A percentile compares a stretch with the other conserved stretches of the same genome.
These are phyloP conservation scores for Tolypocladium paradoxum DNA, from an alignment of 2,329 filamentous ascomycete genomes.

Conservation along the genomic window DNA sequence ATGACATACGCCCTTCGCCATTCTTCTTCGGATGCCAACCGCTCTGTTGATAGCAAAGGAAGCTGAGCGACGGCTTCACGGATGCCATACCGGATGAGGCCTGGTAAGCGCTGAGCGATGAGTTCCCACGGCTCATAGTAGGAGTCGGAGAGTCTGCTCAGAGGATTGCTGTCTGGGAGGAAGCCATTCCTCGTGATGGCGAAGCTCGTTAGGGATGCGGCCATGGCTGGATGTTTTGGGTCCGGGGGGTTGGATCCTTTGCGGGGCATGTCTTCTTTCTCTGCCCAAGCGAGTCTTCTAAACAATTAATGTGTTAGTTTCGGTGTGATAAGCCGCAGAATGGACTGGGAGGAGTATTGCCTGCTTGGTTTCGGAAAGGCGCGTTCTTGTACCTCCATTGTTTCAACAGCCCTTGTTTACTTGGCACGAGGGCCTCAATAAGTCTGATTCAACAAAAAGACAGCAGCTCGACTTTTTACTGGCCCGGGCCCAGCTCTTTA, in stretches of 20 bases:
- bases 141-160: slow-evolving; percentile 50
- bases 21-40: slow-evolving; percentile 54
- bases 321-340: too few species aligned
- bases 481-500: not conserved
- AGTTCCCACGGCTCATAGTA: slow-evolving; percentile 78
- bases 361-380: too few species aligned
- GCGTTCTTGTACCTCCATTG: too few species aligned
- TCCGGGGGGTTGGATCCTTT: too few species aligned
- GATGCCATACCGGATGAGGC: slow-evolving; percentile 53
- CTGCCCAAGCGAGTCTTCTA: too few species aligned
- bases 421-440: not conserved
- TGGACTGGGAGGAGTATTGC: too few species aligned
- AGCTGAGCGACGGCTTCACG: slow-evolving; percentile 52
- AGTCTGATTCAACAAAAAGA: not conserved
- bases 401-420: too few species aligned
- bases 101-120: slow-evolving; percentile 57
- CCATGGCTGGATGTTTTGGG: not conserved
- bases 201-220: slow-evolving; percentile 17
- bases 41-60: slow-evolving; percentile 57
- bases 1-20: slow-evolving; percentile 76
- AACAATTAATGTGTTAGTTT: too few species aligned
- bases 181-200: slow-evolving; percentile 55
- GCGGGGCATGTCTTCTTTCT: too few species aligned
- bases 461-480: not conserved
- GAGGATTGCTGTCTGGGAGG: slow-evolving; percentile 57